These are phyloP conservation scores for Phialophora tarda DNA, from an alignment of 2,329 filamentous ascomycete species.

Conservation along the genomic window DNA sequence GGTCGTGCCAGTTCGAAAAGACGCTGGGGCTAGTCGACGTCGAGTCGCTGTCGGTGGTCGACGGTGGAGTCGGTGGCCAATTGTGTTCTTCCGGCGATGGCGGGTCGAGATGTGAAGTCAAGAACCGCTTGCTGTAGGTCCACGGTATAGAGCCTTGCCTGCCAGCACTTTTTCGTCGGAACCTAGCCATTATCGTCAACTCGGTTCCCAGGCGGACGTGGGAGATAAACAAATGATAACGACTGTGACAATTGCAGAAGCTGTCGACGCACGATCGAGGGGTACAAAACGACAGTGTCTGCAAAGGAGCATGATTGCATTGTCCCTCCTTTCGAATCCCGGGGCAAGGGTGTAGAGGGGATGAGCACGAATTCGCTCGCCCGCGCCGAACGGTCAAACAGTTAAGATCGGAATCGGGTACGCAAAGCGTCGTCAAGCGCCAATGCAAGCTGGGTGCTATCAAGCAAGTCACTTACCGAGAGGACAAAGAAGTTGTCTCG, in stretches of 20 bases:
- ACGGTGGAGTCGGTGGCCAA: constrained; percentile 28
- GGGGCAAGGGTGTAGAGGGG: constrained; percentile 9
- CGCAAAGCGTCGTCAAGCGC: constrained; percentile 14
- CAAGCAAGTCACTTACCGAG: constrained; percentile 29
- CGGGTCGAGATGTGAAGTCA: constrained; percentile 34
- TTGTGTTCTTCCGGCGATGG: constrained; percentile 32
- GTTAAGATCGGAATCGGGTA: constrained; percentile 27
- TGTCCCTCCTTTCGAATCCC: constrained; percentile 13
- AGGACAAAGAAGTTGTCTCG: constrained; percentile 38
- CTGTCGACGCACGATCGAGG: not conserved
- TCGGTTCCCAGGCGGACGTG: not conserved
- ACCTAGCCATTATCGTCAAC: constrained; percentile 35
- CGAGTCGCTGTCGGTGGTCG: constrained; percentile 19
- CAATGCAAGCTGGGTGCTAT: constrained; percentile 22
- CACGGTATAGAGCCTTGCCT: constrained; percentile 22
- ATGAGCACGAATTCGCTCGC: constrained; percentile 19
- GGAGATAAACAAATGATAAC: not conserved
- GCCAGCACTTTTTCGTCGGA: constrained; percentile 31
- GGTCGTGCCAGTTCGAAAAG: constrained; percentile 30
- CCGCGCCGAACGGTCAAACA: constrained; percentile 16
- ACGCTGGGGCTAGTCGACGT: constrained; percentile 15
- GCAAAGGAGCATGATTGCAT: constrained; percentile 17
- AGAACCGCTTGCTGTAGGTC: constrained; percentile 19
- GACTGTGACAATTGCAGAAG: constrained; percentile 6
- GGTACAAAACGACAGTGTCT: not conserved